Percentiles rank a stretch among this genome's conserved stretches.
phyloP scores from a whole-genome alignment of 371 early-diverging fungal species.

The Conidiobolus coronatus region DNA sequence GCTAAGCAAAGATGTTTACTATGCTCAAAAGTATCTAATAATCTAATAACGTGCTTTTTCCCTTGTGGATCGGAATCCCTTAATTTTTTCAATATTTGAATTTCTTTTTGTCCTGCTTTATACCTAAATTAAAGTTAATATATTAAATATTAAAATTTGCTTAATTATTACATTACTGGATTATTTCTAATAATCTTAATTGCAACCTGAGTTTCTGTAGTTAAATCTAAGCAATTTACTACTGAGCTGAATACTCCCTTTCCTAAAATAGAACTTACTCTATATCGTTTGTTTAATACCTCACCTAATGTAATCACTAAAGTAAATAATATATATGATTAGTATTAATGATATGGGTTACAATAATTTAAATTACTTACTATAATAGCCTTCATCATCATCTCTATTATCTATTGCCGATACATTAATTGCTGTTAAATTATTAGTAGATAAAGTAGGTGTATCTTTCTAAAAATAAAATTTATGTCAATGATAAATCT shows the following conservation, averaged over 20 bases:
- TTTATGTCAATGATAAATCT: slow-evolving; percentile 6
- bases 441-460: slow-evolving; percentile 8
- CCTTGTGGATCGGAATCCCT: slow-evolving; percentile 61
- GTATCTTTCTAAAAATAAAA: slow-evolving; percentile 20
- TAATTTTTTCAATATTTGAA: slow-evolving; percentile 60
- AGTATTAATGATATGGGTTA: neutral
- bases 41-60: slow-evolving; percentile 65
- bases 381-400: slow-evolving; percentile 90
- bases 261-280: slow-evolving; percentile 62
- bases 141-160: neutral
- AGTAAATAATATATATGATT: neutral
- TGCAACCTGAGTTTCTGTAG: slow-evolving; percentile 62
- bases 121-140: slow-evolving; percentile 26
- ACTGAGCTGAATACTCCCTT: slow-evolving; percentile 90
- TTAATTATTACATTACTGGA: slow-evolving; percentile 75
- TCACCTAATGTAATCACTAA: slow-evolving; percentile 36
- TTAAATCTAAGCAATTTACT: slow-evolving; percentile 63
- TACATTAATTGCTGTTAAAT: slow-evolving; percentile 18
- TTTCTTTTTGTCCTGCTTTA: slow-evolving; percentile 79
- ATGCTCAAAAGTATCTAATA: slow-evolving; percentile 69
- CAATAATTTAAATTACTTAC: slow-evolving; percentile 17
- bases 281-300: slow-evolving; percentile 59
- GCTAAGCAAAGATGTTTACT: slow-evolving; percentile 79
- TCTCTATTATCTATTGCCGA: slow-evolving; percentile 74
- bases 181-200: slow-evolving; percentile 90